Evolutionary conservation across 192 early-diverging fungal species (phyloP), one percentile per base, ranked within the genome.

Genomic region (Coemansia sp.): DNA sequence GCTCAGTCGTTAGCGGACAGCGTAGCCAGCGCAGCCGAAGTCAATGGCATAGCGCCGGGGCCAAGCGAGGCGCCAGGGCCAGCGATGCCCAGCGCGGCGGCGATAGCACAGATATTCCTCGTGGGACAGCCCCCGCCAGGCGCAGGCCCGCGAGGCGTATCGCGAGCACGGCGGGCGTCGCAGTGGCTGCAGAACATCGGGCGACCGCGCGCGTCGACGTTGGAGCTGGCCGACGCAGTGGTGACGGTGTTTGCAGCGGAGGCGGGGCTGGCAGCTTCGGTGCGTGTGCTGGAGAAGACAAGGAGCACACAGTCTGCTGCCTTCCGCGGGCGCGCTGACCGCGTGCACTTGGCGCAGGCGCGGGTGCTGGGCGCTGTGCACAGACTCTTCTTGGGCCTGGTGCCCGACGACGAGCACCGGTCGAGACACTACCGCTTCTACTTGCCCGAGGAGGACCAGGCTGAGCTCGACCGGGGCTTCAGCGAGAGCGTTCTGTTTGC

Each of bases 401-500:
- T 85, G 66, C 76, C 76, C 10, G 59, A 25, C 21, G 72, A 65
- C 57, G 53, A 57, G 50, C 80, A 79, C 42, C 72, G 84, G 50
- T 76, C 82, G 21, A 82, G 88, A 9, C 76, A 76, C 50, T 89
- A 91, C 68, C 77, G 87, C 32, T 75, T 71, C 23, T 84, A 85
- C 48, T 66, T 91, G 14, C 87, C 90, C 10, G 84, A 87, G 42
- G 90, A 91, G 57, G 90, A 91, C 75, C 89, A 89, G 77, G 44
- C 76, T 5, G 90, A 91, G 84, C 77, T 91, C 32, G 86, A 88
- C 50, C 85, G 81, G 34, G 87, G 86, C 8, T 91, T 89, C 79
- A 82, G 77, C 70, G 90, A 91, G 68, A 89, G 88, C 72, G 88
- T 91, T n/a, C 67, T 88, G 62, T 91, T 89, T 74, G 90, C 90